Base-by-base conservation (phyloP, 2,329 filamentous ascomycete species). In the Aureobasidium subglaciale region DNA sequence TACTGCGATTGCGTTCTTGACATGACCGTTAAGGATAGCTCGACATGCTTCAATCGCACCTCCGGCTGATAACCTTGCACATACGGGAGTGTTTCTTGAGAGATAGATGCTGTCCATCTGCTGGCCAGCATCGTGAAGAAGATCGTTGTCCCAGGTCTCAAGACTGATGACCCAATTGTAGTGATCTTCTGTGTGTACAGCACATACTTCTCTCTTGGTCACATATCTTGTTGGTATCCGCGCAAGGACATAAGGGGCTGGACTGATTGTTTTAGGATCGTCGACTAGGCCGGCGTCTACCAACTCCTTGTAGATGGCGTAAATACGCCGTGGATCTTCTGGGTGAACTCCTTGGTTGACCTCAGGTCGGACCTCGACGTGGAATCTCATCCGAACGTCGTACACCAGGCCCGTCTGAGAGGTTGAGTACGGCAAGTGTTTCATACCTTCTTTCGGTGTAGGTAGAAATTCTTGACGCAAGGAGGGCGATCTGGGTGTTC, bases 41-140 rank as follows among this genome's bases (percentile, higher is more conserved):
- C 91, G 87, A 72, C 91, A 96, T 0, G 91, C 95, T 71, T 99
- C 93, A 59, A 99, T 96, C 15, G 92, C 91, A 40, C 92, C 92
- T 27, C 93, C 93, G 11, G 88, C 89, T 1, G 93, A 92, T 30
- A 99, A 77, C 35, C 88, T 77, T 1, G 91, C 87, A 29, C 90
- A 91, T 40, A 85, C 82, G 64, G 67, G 67, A 8, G 68, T 69
- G 41, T 63, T 66, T 6, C 63, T 62, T 1, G 67, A 71, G 2
- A 70, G 67, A 59, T 77, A 78, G 10, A 78, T 70, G 1, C 75
- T 77, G 54, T 73, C 70, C 60, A 67, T 59, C 11, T 45, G 35
- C 15, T 82, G 76, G 25, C 86, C 89, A 24, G 18, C 35, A 1
- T 30, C 34, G 16, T 87, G 82, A 13, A 97, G 78, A 58, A 90